Conservation (phyloP, 1,139 yeast genomes). For the Protomyces arabidopsidicola region DNA sequence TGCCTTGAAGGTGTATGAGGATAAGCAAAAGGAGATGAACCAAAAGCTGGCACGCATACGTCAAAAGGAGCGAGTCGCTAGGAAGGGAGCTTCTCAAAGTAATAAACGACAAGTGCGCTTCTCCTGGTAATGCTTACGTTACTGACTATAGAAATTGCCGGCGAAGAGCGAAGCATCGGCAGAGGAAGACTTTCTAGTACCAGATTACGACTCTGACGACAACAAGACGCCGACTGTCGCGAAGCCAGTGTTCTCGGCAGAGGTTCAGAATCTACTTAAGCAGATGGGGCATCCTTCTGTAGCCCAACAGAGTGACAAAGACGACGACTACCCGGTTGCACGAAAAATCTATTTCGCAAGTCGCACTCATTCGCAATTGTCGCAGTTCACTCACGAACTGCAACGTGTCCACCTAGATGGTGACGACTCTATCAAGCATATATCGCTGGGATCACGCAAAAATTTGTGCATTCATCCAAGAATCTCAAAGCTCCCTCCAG, state of each 20-base stretch:
- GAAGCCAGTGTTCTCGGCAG: not conserved
- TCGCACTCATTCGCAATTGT: constrained; percentile 84
- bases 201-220: constrained; percentile 33
- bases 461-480: constrained; percentile 74
- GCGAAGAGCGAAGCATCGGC: constrained; percentile 25
- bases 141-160: not conserved
- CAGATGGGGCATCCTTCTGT: constrained; percentile 7
- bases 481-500: constrained; percentile 50
- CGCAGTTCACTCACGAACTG: constrained; percentile 76
- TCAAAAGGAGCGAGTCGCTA: not conserved
- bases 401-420: constrained; percentile 35
- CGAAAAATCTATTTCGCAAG: constrained; percentile 59
- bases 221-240: not conserved
- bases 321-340: not conserved
- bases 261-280: not conserved
- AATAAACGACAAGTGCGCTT: not conserved
- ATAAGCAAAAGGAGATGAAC: not conserved
- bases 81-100: constrained; percentile 33
- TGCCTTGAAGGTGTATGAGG: constrained; percentile 34
- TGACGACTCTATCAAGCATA: constrained; percentile 34
- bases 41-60: not conserved
- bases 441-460: constrained; percentile 76
- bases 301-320: not conserved
- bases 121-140: not conserved
- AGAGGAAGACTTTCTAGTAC: constrained; percentile 42